Percentiles rank a stretch among this genome's conserved stretches.
Conservation (phyloP, 2,329 filamentous ascomycete genomes). For the Alternaria consortialis region DNA sequence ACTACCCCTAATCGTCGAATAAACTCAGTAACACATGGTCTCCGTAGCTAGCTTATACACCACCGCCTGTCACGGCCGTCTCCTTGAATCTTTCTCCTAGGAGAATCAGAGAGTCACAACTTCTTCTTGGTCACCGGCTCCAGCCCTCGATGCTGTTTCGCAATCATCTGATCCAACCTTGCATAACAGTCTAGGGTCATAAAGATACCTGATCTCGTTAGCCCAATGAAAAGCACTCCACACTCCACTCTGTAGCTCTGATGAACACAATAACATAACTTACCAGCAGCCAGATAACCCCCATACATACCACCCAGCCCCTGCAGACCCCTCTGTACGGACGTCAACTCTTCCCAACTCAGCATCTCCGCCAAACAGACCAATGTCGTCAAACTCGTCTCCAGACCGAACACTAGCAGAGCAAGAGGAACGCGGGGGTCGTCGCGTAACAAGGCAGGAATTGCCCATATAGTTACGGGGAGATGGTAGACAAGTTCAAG, state of each 20-base stretch:
- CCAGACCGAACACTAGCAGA: slow-evolving; percentile 66
- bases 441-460: slow-evolving; percentile 65
- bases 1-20: neutral
- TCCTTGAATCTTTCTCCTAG: neutral
- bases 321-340: slow-evolving; percentile 35
- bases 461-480: slow-evolving; percentile 68
- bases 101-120: slow-evolving; percentile 20
- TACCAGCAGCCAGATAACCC: slow-evolving; percentile 47
- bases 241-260: neutral
- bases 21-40: neutral
- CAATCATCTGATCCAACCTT: slow-evolving; percentile 41
- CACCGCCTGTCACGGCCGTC: accelerated
- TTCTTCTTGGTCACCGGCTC: slow-evolving; percentile 44
- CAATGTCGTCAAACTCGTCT: slow-evolving; percentile 69
- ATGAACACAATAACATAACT: slow-evolving; percentile 15
- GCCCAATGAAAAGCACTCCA: neutral
- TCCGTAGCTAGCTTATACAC: neutral
- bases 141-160: slow-evolving; percentile 31
- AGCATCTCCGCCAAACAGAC: slow-evolving; percentile 70
- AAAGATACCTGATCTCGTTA: slow-evolving; percentile 35
- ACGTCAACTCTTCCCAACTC: slow-evolving; percentile 57
- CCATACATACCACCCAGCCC: slow-evolving; percentile 52
- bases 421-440: slow-evolving; percentile 67
- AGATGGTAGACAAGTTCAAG: slow-evolving; percentile 70
- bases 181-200: slow-evolving; percentile 50